A percentile compares a stretch with the other conserved stretches of the same genome.
Conservation (phyloP, 805 yeast genomes). For the Metschnikowia amazonensis region DNA sequence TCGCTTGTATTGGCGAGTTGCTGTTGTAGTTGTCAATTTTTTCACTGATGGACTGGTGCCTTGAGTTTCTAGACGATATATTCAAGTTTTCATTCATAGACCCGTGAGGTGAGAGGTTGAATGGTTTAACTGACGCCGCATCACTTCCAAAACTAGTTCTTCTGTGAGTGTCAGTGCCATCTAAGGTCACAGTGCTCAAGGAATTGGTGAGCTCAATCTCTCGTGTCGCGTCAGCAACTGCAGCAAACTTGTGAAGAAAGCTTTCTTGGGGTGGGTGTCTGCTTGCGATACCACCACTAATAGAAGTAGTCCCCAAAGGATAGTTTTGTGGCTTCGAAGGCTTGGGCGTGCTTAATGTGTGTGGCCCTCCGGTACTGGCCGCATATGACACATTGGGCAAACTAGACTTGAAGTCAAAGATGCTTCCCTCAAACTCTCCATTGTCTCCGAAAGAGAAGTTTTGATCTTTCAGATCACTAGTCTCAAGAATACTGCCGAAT, state of each 20-base stretch:
- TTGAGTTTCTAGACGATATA: conserved; percentile 31
- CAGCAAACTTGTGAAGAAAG: conserved; percentile 59
- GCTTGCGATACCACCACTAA: conserved; percentile 51
- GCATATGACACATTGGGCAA: conserved; percentile 22
- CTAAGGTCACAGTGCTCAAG: conserved; percentile 38
- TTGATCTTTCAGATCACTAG: conserved; percentile 38
- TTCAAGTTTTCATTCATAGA: conserved; percentile 43
- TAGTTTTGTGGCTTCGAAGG: conserved; percentile 21
- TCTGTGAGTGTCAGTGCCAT: conserved; percentile 30
- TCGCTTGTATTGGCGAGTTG: conserved; percentile 43
- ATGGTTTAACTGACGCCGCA: conserved; percentile 19
- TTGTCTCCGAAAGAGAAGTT: conserved; percentile 41
- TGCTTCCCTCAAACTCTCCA: conserved; percentile 40
- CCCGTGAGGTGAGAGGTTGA: conserved; percentile 34
- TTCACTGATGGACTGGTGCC: conserved; percentile 56
- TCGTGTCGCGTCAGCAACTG: conserved; percentile 66
- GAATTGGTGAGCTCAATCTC: conserved; percentile 53
- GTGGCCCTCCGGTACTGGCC: conserved; percentile 22
- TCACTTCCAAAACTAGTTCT: conserved; percentile 49
- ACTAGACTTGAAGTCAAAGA: conserved; percentile 47
- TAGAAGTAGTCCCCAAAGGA: conserved; percentile 57
- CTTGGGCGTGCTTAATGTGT: conserved; percentile 15
- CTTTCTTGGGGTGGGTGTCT: conserved; percentile 46
- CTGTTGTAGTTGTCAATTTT: conserved; percentile 57
- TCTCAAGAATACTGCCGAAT: conserved; percentile 34